Conservation (phyloP, 177 flowering plant genomes). For the Vitis hybrid region DNA sequence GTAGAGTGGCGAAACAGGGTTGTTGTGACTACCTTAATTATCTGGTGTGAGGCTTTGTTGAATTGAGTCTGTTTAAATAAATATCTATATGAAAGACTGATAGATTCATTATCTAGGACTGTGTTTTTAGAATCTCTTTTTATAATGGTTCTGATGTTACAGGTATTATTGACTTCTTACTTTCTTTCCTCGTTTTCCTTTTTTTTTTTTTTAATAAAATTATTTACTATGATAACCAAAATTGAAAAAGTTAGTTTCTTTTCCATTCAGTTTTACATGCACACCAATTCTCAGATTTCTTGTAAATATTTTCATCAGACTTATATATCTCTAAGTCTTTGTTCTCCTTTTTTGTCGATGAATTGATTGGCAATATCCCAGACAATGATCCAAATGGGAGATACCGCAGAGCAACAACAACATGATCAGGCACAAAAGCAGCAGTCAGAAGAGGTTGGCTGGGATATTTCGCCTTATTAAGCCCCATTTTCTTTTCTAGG, state of each 20-base stretch:
- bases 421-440: neutral
- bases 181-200: neutral
- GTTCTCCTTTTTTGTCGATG: neutral
- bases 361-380: neutral
- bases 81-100: neutral
- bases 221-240: neutral
- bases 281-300: neutral
- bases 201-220: neutral
- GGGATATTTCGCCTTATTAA: neutral
- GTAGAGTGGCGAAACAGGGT: neutral
- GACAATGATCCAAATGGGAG: slow-evolving; percentile 1
- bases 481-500: neutral
- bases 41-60: neutral
- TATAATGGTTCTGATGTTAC: neutral
- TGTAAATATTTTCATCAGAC: neutral
- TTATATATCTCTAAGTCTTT: neutral
- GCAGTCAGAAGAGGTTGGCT: slow-evolving; percentile 11
- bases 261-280: neutral
- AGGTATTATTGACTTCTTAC: neutral
- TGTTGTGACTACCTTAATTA: neutral
- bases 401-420: slow-evolving; percentile 1
- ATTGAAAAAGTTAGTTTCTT: neutral
- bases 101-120: neutral
- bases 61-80: neutral
- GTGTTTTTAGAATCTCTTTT: neutral